These are phyloP conservation scores for Hemileccinum impolitum DNA, from an alignment of 768 basidiomycete genomes.

Conservation along the genomic window DNA sequence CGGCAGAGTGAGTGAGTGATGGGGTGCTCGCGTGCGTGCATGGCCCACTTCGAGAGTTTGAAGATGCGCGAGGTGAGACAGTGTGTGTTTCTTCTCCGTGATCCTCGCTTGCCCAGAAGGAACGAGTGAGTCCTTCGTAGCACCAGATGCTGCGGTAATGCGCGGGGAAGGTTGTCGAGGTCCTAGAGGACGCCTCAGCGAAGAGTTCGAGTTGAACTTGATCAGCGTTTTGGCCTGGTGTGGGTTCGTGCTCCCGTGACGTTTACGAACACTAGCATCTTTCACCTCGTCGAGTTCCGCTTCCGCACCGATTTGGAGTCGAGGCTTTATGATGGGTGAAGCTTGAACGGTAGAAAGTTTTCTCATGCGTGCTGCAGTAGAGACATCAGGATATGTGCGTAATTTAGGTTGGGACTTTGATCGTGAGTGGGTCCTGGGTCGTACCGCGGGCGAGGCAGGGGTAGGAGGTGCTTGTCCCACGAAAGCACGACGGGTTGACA, in stretches of 20 bases:
- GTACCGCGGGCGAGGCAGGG: not conserved
- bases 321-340: constrained; percentile 22
- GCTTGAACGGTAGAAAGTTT: constrained; percentile 30
- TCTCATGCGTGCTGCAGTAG: constrained; percentile 13
- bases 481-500: not conserved
- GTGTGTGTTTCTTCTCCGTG: constrained; percentile 5
- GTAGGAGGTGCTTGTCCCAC: not conserved
- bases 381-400: constrained; percentile 4
- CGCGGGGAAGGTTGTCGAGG: constrained; percentile 20
- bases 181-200: constrained; percentile 20
- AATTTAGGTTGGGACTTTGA: constrained; percentile 38
- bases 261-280: not conserved
- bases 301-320: constrained; percentile 10
- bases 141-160: not conserved
- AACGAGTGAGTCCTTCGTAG: constrained; percentile 1
- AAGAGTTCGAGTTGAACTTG: constrained; percentile 23
- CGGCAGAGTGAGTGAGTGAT: not conserved
- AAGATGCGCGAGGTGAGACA: not conserved
- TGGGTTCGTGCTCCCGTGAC: not conserved
- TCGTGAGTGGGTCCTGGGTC: constrained; percentile 20
- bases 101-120: not conserved
- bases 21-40: constrained; percentile 12
- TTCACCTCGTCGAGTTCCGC: not conserved
- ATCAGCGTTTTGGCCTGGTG: constrained; percentile 12
- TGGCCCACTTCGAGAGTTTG: constrained; percentile 2